Percentiles rank a stretch among this genome's conserved stretches.
These are phyloP conservation scores for Rhododendron kiyosumense DNA, from an alignment of 148 eudicot genomes.

Conservation along the genomic window DNA sequence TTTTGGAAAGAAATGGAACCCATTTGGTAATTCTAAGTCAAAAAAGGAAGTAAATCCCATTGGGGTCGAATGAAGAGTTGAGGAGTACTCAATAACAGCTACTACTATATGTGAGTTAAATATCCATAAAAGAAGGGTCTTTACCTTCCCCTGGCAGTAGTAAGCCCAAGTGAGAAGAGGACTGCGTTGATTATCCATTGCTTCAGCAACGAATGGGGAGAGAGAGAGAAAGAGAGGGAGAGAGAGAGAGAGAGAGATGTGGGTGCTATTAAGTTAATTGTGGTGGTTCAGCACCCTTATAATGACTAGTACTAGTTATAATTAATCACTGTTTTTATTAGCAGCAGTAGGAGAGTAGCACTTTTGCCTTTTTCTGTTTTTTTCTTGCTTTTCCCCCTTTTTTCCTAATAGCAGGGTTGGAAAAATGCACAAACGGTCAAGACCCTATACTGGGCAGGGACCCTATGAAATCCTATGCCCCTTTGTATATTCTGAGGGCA, in stretches of 20 bases:
- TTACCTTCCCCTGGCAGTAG: slow-evolving; percentile 43
- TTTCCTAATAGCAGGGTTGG: neutral
- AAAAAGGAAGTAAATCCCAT: neutral
- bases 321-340: too few species aligned
- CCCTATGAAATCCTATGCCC: neutral
- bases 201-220: neutral
- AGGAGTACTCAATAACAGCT: neutral
- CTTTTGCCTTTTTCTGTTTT: neutral
- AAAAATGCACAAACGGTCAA: slow-evolving; percentile 25
- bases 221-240: slow-evolving; percentile 1
- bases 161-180: slow-evolving; percentile 39
- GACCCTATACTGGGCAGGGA: neutral
- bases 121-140: neutral
- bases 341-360: neutral
- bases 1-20: neutral
- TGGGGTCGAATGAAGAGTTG: neutral
- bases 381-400: neutral
- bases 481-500: neutral
- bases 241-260: slow-evolving; percentile 2
- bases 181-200: slow-evolving; percentile 33
- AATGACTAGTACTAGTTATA: too few species aligned
- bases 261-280: neutral
- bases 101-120: neutral
- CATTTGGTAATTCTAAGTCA: neutral
- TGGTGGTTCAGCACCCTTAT: neutral